These are phyloP conservation scores for Rutstroemia sp. DNA, from an alignment of 2,329 filamentous ascomycete species.

Conservation along the genomic window DNA sequence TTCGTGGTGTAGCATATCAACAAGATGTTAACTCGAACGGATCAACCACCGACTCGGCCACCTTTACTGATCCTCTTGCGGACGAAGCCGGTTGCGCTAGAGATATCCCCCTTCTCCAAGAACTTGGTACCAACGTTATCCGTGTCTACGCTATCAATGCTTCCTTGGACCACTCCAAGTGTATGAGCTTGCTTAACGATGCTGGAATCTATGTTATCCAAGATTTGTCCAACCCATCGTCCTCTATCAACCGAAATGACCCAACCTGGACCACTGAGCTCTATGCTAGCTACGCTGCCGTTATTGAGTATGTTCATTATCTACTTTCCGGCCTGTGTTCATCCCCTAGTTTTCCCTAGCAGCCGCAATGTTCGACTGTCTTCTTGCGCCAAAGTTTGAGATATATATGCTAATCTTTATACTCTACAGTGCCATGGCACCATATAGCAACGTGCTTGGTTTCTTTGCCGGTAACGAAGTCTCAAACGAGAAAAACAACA, in stretches of 20 bases:
- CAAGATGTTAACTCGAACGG: constrained; percentile 60
- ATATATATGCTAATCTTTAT: background rate
- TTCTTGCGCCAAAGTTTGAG: background rate
- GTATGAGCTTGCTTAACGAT: constrained; percentile 75
- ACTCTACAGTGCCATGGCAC: constrained; percentile 46
- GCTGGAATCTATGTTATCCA: constrained; percentile 93
- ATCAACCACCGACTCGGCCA: constrained; percentile 37
- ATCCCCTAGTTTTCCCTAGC: background rate
- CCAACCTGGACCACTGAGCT: constrained; percentile 74
- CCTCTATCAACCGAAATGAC: constrained; percentile 78
- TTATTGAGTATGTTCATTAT: constrained; percentile 52
- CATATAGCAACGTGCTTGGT: constrained; percentile 87
- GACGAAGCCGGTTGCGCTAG: constrained; percentile 66
- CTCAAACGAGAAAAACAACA: constrained; percentile 83
- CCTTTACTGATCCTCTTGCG: constrained; percentile 78
- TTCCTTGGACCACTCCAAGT: constrained; percentile 65
- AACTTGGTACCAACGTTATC: constrained; percentile 84
- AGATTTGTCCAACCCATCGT: constrained; percentile 73
- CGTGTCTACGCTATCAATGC: constrained; percentile 93
- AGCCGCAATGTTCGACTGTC: background rate
- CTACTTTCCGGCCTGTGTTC: background rate
- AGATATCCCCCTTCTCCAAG: constrained; percentile 72
- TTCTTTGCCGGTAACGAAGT: constrained; percentile 99
- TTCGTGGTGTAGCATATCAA: constrained; percentile 94
- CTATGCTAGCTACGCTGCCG: constrained; percentile 72